phyloP scores from a whole-genome alignment of 2,329 filamentous ascomycete genomes.

The Fusarium sp. region DNA sequence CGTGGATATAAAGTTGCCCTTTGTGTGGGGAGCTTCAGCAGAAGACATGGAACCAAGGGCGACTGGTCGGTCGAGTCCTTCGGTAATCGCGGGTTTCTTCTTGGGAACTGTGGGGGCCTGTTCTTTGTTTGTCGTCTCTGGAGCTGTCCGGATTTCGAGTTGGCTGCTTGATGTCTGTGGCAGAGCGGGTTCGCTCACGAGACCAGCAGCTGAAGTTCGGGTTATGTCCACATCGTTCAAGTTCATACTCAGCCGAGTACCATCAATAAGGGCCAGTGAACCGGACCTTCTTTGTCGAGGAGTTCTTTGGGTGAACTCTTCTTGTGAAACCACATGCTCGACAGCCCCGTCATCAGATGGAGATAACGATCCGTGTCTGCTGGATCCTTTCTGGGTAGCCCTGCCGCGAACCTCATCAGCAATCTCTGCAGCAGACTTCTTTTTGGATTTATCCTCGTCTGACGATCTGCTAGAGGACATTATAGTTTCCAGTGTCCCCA shows the following conservation, averaged over 20 bases:
- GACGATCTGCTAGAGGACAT: slow-evolving; percentile 74
- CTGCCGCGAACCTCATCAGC: slow-evolving; percentile 65
- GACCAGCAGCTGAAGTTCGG: slow-evolving; percentile 52
- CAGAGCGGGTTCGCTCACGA: slow-evolving; percentile 66
- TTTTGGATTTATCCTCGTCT: slow-evolving; percentile 70
- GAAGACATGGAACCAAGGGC: slow-evolving; percentile 47
- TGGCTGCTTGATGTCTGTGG: slow-evolving; percentile 67
- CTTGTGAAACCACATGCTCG: slow-evolving; percentile 37
- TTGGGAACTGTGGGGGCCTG: slow-evolving; percentile 27
- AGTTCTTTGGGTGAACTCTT: slow-evolving; percentile 32
- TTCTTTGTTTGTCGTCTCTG: slow-evolving; percentile 43
- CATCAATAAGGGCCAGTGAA: slow-evolving; percentile 54
- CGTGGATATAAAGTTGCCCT: slow-evolving; percentile 51
- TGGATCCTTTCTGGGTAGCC: slow-evolving; percentile 53
- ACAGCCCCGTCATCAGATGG: slow-evolving; percentile 48
- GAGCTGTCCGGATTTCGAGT: slow-evolving; percentile 57
- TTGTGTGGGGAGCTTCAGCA: slow-evolving; percentile 37
- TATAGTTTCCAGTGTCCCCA: slow-evolving; percentile 73
- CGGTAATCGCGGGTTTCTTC: slow-evolving; percentile 27
- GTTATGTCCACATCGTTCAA: slow-evolving; percentile 46
- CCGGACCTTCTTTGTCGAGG: slow-evolving; percentile 45
- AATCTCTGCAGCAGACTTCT: slow-evolving; percentile 68
- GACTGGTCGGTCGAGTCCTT: slow-evolving; percentile 44
- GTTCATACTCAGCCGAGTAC: slow-evolving; percentile 49
- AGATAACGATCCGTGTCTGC: slow-evolving; percentile 46